phyloP scores from a whole-genome alignment of 768 basidiomycete genomes.

The Naganishia vishniacii region DNA sequence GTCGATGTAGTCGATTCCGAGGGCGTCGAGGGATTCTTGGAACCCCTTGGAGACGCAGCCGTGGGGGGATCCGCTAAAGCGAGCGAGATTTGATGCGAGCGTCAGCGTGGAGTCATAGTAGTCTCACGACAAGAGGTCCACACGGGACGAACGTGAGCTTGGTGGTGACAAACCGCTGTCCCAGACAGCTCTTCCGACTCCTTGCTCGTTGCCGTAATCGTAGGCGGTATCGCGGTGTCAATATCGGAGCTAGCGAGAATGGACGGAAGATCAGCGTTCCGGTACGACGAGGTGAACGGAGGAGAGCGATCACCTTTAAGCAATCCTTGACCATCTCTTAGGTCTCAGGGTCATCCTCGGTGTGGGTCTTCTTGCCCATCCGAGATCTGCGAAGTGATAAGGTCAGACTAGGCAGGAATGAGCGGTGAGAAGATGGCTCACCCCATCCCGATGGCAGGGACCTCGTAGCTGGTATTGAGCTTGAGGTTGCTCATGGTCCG shows the following conservation, averaged over 20 bases:
- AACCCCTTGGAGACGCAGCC: conserved; percentile 51
- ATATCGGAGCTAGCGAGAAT: conserved; percentile 15
- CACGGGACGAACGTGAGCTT: conserved; percentile 25
- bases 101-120: too few relatives aligned
- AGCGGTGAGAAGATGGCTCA: neutral
- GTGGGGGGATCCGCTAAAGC: conserved; percentile 36
- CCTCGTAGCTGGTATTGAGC: conserved; percentile 22
- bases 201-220: conserved; percentile 36
- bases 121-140: neutral
- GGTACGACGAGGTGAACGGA: neutral
- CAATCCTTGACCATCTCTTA: conserved; percentile 23
- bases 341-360: conserved; percentile 19
- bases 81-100: too few relatives aligned
- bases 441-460: conserved; percentile 27
- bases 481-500: conserved; percentile 16
- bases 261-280: neutral
- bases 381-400: conserved; percentile 3
- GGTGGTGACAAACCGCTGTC: conserved; percentile 31
- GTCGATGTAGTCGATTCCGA: conserved; percentile 55
- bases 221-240: conserved; percentile 24
- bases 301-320: neutral
- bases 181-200: conserved; percentile 37
- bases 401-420: neutral
- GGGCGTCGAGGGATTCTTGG: conserved; percentile 50
- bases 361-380: conserved; percentile 24